Conservation (phyloP, 2,329 filamentous ascomycete genomes). For the Exophiala aquamarina region DNA sequence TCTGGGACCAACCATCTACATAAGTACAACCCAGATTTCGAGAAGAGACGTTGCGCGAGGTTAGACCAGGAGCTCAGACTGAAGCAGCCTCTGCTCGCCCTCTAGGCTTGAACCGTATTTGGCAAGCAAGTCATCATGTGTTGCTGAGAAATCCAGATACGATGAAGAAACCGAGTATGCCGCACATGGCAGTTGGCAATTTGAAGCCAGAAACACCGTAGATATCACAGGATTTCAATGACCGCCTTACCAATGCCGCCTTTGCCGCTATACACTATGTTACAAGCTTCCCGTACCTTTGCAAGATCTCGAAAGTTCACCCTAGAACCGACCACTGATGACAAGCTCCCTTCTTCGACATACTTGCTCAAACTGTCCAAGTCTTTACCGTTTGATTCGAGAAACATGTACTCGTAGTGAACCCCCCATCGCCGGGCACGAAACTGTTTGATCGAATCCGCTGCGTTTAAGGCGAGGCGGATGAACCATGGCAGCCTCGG, state of each 20-base stretch:
- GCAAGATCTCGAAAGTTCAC: slow-evolving; percentile 47
- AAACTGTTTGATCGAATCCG: slow-evolving; percentile 42
- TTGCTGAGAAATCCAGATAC: no score
- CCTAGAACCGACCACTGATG: slow-evolving; percentile 42
- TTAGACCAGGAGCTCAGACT: no score
- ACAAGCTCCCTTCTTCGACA: slow-evolving; percentile 46
- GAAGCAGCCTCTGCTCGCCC: no score
- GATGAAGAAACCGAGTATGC: no score
- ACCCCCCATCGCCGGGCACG: slow-evolving; percentile 47
- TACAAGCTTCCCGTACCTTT: slow-evolving; percentile 42
- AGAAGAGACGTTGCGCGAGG: no score
- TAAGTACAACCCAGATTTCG: no score
- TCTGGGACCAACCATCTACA: no score
- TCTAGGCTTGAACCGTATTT: no score
- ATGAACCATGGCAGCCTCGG: slow-evolving; percentile 29
- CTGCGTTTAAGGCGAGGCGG: slow-evolving; percentile 32
- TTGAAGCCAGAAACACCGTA: no score
- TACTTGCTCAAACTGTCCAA: slow-evolving; percentile 44
- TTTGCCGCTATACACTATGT: slow-evolving; percentile 41
- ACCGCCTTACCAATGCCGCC: slow-evolving; percentile 48
- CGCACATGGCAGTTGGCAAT: no score
- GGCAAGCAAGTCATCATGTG: no score
- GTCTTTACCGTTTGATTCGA: slow-evolving; percentile 42
- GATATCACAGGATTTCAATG: slow-evolving; percentile 42
- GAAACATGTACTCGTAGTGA: slow-evolving; percentile 47